phyloP scores from a whole-genome alignment of 2,329 filamentous ascomycete species.

The Penicillium brasilianum region DNA sequence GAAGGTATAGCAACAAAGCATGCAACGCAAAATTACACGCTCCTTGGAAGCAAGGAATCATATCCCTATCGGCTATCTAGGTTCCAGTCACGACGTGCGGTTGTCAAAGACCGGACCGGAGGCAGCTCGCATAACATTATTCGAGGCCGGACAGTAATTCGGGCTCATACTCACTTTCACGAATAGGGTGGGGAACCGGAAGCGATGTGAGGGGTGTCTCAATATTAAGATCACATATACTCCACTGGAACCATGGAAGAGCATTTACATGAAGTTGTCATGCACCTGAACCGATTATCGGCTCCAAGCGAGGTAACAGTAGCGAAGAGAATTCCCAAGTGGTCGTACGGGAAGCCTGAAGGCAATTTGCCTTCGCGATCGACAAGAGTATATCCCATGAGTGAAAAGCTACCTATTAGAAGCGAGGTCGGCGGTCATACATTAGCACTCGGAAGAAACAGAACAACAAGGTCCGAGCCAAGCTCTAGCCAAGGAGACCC shows the following conservation, averaged over 20 bases:
- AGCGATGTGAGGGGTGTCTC: not conserved
- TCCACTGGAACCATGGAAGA: not conserved
- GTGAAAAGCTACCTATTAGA: not conserved
- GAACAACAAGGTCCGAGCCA: not conserved
- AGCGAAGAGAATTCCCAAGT: not conserved
- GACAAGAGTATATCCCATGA: not conserved
- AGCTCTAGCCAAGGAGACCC: conserved; percentile 6
- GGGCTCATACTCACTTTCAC: not conserved
- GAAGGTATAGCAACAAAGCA: not conserved
- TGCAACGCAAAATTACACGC: not conserved
- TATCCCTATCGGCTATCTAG: not conserved
- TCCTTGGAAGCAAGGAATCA: conserved; percentile 5
- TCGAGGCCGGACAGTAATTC: not conserved
- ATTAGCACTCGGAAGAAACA: not conserved
- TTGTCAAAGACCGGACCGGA: not conserved
- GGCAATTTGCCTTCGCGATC: not conserved
- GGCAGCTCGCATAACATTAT: not conserved
- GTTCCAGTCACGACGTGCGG: not conserved
- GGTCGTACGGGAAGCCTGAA: not conserved
- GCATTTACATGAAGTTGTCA: not conserved
- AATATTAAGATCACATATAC: conserved; percentile 3
- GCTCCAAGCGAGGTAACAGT: conserved; percentile 1
- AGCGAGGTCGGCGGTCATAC: not conserved
- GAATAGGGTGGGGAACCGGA: not conserved
- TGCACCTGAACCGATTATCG: not conserved